Evolutionary conservation across 2,329 filamentous ascomycete genomes (phyloP).

Genomic region (Incumbomyces lentus): DNA sequence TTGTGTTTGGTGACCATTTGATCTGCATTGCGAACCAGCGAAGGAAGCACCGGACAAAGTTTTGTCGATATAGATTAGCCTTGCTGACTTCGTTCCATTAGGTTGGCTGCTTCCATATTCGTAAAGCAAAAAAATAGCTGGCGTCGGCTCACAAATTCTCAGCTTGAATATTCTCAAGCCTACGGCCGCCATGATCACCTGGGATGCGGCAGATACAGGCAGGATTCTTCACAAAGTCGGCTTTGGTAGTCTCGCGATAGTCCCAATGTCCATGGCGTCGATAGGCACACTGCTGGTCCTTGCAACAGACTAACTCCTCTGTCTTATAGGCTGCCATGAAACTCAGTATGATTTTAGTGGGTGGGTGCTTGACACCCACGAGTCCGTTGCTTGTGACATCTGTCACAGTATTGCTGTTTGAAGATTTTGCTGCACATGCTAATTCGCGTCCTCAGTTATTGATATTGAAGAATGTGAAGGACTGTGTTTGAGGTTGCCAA

Average conservation of each 20-base stretch:
- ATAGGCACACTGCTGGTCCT: neutral
- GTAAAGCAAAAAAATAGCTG: no score
- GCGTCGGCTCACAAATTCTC: no score
- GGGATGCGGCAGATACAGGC: conserved; percentile 5
- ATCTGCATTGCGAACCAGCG: no score
- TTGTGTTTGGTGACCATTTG: no score
- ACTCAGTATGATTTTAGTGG: neutral
- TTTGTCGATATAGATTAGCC: no score
- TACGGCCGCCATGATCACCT: neutral
- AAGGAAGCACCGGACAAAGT: no score
- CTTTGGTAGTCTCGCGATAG: conserved; percentile 2
- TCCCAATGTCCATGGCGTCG: neutral
- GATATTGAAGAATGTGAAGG: neutral
- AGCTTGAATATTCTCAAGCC: no score
- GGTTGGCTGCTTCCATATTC: no score
- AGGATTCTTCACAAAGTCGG: conserved; percentile 4
- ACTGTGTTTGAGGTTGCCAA: neutral
- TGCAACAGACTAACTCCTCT: conserved; percentile 1
- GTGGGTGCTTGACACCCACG: neutral
- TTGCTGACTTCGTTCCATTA: no score
- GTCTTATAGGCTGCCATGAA: conserved; percentile 1
- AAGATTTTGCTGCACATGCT: conserved; percentile 7
- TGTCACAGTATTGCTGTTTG: conserved; percentile 8
- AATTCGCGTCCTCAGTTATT: neutral
- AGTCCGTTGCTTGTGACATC: conserved; percentile 5